phyloP scores from a whole-genome alignment of 1,284 basidiomycete genomes.

The Apiotrichum brassicae region DNA sequence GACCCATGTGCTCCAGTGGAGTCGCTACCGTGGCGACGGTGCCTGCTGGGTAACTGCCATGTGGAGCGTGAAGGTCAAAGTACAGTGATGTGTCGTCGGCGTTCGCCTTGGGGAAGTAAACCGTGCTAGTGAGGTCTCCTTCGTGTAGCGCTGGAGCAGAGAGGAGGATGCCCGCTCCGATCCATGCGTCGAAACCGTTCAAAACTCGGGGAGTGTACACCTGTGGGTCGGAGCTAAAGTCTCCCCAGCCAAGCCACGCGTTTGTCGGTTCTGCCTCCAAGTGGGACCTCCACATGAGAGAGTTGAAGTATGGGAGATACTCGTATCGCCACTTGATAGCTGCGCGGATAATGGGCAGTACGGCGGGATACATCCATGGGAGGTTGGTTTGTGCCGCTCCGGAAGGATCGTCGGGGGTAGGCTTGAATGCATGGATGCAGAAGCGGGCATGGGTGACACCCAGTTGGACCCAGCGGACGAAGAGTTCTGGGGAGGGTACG shows the following conservation, averaged over 20 bases:
- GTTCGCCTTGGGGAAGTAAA: slow-evolving; percentile 44
- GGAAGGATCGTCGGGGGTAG: slow-evolving; percentile 39
- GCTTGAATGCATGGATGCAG: slow-evolving; percentile 50
- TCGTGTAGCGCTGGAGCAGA: slow-evolving; percentile 42
- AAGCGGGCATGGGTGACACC: slow-evolving; percentile 45
- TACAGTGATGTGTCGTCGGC: slow-evolving; percentile 27
- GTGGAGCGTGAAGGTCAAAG: slow-evolving; percentile 34
- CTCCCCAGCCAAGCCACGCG: slow-evolving; percentile 45
- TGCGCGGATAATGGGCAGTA: slow-evolving; percentile 42
- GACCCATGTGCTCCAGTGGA: slow-evolving; percentile 45
- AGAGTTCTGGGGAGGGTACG: slow-evolving; percentile 45
- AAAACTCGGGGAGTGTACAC: slow-evolving; percentile 42
- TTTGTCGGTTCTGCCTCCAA: slow-evolving; percentile 43
- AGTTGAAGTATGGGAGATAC: slow-evolving; percentile 43
- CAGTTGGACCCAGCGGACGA: slow-evolving; percentile 48
- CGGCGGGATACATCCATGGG: slow-evolving; percentile 50
- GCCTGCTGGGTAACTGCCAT: slow-evolving; percentile 27
- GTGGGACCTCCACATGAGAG: slow-evolving; percentile 48
- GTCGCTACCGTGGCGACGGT: slow-evolving; percentile 36
- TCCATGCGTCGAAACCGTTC: slow-evolving; percentile 49
- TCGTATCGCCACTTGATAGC: slow-evolving; percentile 49
- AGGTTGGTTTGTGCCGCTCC: slow-evolving; percentile 45
- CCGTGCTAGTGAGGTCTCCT: slow-evolving; percentile 35
- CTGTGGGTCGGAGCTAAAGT: slow-evolving; percentile 44
- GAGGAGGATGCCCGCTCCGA: slow-evolving; percentile 45